Percentiles rank a stretch among this genome's conserved stretches.
Conservation (phyloP, 2,329 filamentous ascomycete genomes). For the Fusarium phyllophilum region DNA sequence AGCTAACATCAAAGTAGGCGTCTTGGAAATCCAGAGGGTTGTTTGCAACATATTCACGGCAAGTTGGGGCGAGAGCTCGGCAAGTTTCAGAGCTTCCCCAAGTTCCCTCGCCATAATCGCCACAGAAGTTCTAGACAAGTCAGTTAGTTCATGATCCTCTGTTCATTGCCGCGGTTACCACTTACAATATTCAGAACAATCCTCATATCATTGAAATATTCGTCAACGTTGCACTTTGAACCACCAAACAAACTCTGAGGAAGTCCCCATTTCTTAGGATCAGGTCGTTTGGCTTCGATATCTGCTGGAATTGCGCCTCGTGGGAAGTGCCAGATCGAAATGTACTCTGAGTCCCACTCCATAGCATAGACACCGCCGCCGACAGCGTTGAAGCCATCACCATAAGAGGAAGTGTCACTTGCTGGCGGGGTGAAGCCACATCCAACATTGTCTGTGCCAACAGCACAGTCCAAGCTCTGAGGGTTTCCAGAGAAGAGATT, state of each 20-base stretch:
- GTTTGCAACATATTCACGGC: constrained; percentile 57
- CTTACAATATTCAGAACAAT: constrained; percentile 76
- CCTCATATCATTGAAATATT: constrained; percentile 73
- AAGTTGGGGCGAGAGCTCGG: constrained; percentile 54
- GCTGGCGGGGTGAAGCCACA: constrained; percentile 56
- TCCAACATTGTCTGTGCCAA: constrained; percentile 53
- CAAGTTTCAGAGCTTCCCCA: constrained; percentile 56
- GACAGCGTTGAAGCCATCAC: constrained; percentile 72
- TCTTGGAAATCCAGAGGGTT: constrained; percentile 57
- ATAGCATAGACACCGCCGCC: constrained; percentile 77
- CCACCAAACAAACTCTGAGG: constrained; percentile 77
- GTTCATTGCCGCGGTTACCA: background rate
- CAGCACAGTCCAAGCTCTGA: constrained; percentile 50
- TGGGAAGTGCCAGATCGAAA: constrained; percentile 82
- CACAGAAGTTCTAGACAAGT: constrained; percentile 72
- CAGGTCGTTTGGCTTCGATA: constrained; percentile 66
- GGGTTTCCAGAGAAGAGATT: constrained; percentile 43
- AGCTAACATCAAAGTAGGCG: constrained; percentile 64
- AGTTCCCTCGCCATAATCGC: constrained; percentile 71
- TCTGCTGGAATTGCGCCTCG: constrained; percentile 72
- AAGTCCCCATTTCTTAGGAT: constrained; percentile 73
- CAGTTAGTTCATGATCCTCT: background rate
- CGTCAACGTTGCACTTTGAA: constrained; percentile 70
- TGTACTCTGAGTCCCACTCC: constrained; percentile 73
- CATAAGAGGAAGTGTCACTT: constrained; percentile 62